Base-by-base conservation (phyloP, 2,329 filamentous ascomycete genomes). In the Neoscytalidium dimidiatum region DNA sequence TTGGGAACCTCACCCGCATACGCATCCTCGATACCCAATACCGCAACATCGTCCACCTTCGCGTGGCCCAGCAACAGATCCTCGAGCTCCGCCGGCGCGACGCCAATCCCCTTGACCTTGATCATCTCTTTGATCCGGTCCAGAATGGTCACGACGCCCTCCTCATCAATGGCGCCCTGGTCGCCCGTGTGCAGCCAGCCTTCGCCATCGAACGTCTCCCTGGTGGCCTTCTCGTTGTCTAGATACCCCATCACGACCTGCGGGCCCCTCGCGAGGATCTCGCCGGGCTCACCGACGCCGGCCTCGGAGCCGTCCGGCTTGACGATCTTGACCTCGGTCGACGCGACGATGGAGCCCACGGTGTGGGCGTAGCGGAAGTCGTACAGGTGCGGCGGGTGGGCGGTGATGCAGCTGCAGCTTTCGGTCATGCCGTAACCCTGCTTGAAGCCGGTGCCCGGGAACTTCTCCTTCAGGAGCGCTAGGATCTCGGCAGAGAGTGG, bases 381-480 rank as follows among this genome's bases (percentile, higher is more conserved):
- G 66, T 85, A 86, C 53, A 83, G 81, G 1, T 81, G 79, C 0
- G 83, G 83, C 4, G 87, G 85, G 62, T 89, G 87, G 0, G 84
- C 81, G 0, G 86, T 88, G 67, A 90, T 87, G 68, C 86, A 89
- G 2, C 80, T 82, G 72, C 86, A 90, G 0, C 81, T 85, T 72
- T 90, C 88, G 0, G 88, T 90, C 87, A 90, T 90, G 29, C 88
- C 88, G 69, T 89, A 90, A 1, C 86, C 87, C 70, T 89, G 87
- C 69, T 86, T 86, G 74, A 90, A 88, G 0, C 85, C 86, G 0
- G 83, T 86, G 1, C 81, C 76, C 0, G 87, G 87, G 69, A 88
- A 89, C 53, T 82, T 83, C 66, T 80, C 78, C 65, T 85, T 75
- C 14, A 90, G 77, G 26, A 83, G 79, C 26, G 84, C 80, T 17